Base-by-base conservation (phyloP, 164 flowering plant genomes). In the Stephania yunnanensis region DNA sequence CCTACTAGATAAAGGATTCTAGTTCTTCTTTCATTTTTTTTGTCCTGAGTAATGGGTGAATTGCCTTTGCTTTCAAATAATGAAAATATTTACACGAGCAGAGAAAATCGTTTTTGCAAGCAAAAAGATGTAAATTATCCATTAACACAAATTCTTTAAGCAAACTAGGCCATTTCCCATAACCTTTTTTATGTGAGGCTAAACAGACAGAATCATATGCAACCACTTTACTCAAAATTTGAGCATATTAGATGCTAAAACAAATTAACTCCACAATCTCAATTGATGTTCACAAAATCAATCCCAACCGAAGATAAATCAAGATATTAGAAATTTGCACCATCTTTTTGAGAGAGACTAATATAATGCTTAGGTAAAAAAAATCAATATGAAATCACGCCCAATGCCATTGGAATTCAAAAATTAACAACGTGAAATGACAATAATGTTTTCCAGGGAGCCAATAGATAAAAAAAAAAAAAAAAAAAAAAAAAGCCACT, bases 401-500 rank as follows among this genome's bases (percentile, higher is more conserved):
- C 55, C 12, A 9, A 50, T 50, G 15, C 55, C 11, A 4, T 50
- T 2, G 15, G 12, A 8, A 50, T 50, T 50, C 15, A 50, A 48
- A 61, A 5, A 6, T 61, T 17, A 5, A 61, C 66, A 61, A 61
- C 20, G 25, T 61, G 20, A 61, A 61, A 61, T 25, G n/a, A 61
- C n/a, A n/a, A 58, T 58, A 7, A 61, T n/a, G 22, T 17, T 36
- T 64, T 15, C 19, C 13, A 30, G 5, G 36, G 53, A 68, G n/a
- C 22, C 10, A 53, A n/a, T n/a, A 17, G 61, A 69, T 17, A 13
- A 36, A 46, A 17, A 68, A 61, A 44, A 68, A 73, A 29, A n/a
- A 25, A 25, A 53, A 69, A 45, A 46, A 73, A 45, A 46, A 44
- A 68, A 73, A 29, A n/a, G 68, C 29, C 71, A 82, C 96, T 87